Evolutionary conservation across 345 rosid genomes (phyloP), one percentile per base, ranked within the genome.

Genomic region (Acer negundo): DNA sequence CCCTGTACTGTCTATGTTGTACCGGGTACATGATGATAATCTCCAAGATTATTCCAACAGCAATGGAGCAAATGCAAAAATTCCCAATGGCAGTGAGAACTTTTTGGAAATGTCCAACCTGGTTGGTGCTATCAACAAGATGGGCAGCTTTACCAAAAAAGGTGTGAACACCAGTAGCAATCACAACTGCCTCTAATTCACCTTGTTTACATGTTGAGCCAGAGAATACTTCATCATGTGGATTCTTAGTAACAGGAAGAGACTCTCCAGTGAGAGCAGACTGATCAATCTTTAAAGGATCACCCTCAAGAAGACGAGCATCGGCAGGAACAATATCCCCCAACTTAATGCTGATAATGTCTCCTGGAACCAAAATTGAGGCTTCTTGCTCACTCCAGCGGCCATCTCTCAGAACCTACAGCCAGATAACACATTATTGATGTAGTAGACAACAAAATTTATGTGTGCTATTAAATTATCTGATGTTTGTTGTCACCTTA

Each of bases 71-170:
- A 62, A 95, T 95, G 73, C 97, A 95, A 89, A 95, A 95, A 78
- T 95, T 95, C 40, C 98, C 98, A 38, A 95, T 93, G 55, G 98
- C 87, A 1, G 97, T 92, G 47, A 93, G 88, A 40, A 93, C 95
- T 82, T 83, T 83, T 82, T 94, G 98, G 85, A 94, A 94, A 84
- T 94, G 97, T 1, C 97, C 98, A 61, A 90, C 87, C 87, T 94
- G 97, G 82, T 90, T 94, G 76, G 95, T 86, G 86, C 84, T 91
- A 78, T 93, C 97, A 49, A 94, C 98, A 42, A 94, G 90, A 84
- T 94, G 98, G n/a, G 97, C 98, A 69, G 97, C 97, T 82, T 94
- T 94, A 35, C 98, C 98, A 13, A 94, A 94, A 85, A 94, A 94
- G 28, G 98, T 93, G 84, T 93, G 97, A 47, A 94, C 97, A 59